A percentile compares a stretch with the other conserved stretches of the same genome.
Evolutionary conservation across 805 yeast genomes (phyloP).

Genomic region (Ogataea ramenticola): DNA sequence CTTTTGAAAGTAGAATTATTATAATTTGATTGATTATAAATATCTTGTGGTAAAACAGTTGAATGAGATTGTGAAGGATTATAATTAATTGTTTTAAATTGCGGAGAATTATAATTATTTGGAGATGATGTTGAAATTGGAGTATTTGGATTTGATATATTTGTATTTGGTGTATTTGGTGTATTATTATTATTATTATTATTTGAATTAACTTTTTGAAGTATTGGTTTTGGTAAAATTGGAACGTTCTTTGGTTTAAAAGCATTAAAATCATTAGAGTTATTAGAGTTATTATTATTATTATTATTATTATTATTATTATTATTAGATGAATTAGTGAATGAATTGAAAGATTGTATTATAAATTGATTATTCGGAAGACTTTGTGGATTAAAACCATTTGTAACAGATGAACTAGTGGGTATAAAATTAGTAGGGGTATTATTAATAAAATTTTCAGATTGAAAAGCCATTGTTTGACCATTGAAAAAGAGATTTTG

Average conservation of each 20-base stretch:
- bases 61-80: neutral
- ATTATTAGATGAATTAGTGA: neutral
- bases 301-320: neutral
- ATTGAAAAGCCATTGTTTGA: neutral
- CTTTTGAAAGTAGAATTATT: conserved; percentile 21
- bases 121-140: conserved; percentile 4
- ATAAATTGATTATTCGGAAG: conserved; percentile 2
- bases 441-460: neutral
- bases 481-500: neutral
- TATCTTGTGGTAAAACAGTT: conserved; percentile 6
- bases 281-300: neutral
- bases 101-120: neutral
- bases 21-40: conserved; percentile 21
- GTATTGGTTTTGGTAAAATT: conserved; percentile 25
- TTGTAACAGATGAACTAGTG: neutral
- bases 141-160: conserved; percentile 18
- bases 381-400: conserved; percentile 3
- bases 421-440: neutral
- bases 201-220: conserved; percentile 7
- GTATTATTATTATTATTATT: too few relatives aligned
- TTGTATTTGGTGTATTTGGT: too few relatives aligned
- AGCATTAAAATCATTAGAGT: neutral
- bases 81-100: neutral
- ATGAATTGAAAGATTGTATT: too few relatives aligned
- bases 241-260: conserved; percentile 23